A percentile compares a stretch with the other conserved stretches of the same genome.
Conservation (phyloP, 805 yeast genomes). For the Wickerhamia fluorescens region DNA sequence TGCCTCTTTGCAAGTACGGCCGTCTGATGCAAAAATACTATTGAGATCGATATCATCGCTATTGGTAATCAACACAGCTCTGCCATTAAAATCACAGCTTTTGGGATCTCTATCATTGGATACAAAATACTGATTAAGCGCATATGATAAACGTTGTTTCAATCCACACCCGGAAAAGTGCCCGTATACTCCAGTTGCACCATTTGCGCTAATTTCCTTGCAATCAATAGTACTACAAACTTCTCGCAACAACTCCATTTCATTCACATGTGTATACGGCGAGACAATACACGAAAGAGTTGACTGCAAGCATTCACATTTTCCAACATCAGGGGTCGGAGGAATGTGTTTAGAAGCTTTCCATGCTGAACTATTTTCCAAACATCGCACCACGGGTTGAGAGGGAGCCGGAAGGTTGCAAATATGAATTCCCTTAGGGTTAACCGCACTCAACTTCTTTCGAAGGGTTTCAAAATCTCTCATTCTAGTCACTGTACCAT, state of each 20-base stretch:
- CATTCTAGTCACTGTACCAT: constrained; percentile 19
- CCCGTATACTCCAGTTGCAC: constrained; percentile 35
- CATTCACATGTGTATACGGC: constrained; percentile 17
- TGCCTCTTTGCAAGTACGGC: constrained; percentile 19
- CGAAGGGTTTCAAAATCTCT: constrained; percentile 26
- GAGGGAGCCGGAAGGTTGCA: background rate
- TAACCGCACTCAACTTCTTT: constrained; percentile 13
- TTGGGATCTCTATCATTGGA: constrained; percentile 12
- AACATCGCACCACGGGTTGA: constrained; percentile 1
- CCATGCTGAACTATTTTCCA: constrained; percentile 9
- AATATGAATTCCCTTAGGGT: constrained; percentile 12
- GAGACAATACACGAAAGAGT: constrained; percentile 31
- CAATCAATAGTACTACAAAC: constrained; percentile 35
- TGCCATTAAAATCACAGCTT: constrained; percentile 19
- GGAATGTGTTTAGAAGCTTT: constrained; percentile 24
- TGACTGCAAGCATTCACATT: constrained; percentile 40
- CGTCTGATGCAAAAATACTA: constrained; percentile 14
- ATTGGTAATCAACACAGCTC: constrained; percentile 15
- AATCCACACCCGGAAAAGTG: constrained; percentile 32
- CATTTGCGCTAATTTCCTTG: constrained; percentile 28
- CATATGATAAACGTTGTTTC: constrained; percentile 33
- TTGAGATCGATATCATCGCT: constrained; percentile 11
- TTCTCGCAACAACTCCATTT: constrained; percentile 16
- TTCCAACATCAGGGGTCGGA: constrained; percentile 32
- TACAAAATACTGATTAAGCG: constrained; percentile 29